Evolutionary conservation across 73 alveolate species (phyloP).

Genomic region (Paramecium primaurelia): DNA sequence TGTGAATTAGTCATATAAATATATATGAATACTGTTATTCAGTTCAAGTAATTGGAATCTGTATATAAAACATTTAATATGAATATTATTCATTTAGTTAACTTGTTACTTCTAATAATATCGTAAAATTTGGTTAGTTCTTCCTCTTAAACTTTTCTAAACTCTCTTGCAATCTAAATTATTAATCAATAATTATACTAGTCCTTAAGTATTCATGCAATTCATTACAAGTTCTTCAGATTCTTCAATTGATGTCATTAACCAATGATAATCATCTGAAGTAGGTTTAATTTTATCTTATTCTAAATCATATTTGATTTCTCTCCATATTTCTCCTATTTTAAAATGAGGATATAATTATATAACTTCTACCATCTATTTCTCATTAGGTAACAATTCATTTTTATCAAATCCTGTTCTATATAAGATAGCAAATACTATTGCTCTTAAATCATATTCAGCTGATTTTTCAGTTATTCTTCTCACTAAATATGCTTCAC

Average conservation of each 20-base stretch:
- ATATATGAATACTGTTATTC: not conserved
- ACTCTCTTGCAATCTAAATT: constrained; percentile 66
- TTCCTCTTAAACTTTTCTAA: constrained; percentile 57
- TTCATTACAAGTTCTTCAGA: constrained; percentile 87
- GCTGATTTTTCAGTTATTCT: constrained; percentile 71
- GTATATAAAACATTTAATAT: not conserved
- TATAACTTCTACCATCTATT: constrained; percentile 91
- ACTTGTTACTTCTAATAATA: constrained; percentile 59
- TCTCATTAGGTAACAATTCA: constrained; percentile 89
- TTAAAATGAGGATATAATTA: constrained; percentile 93
- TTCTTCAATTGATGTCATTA: constrained; percentile 92
- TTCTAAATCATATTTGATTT: constrained; percentile 89
- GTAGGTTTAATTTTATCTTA: constrained; percentile 87
- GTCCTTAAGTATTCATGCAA: constrained; percentile 82
- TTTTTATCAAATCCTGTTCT: constrained; percentile 92
- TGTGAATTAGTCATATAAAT: not conserved
- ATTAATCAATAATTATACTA: constrained; percentile 32
- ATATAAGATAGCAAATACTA: constrained; percentile 87
- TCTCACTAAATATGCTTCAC: constrained; percentile 61
- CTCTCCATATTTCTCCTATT: constrained; percentile 96
- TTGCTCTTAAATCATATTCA: constrained; percentile 89
- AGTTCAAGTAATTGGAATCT: not conserved
- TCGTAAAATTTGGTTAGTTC: constrained; percentile 68
- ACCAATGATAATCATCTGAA: constrained; percentile 93
- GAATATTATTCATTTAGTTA: constrained; percentile 37